Evolutionary conservation across 192 early-diverging fungal species (phyloP).

Genomic region (Pilobolus umbonatus): DNA sequence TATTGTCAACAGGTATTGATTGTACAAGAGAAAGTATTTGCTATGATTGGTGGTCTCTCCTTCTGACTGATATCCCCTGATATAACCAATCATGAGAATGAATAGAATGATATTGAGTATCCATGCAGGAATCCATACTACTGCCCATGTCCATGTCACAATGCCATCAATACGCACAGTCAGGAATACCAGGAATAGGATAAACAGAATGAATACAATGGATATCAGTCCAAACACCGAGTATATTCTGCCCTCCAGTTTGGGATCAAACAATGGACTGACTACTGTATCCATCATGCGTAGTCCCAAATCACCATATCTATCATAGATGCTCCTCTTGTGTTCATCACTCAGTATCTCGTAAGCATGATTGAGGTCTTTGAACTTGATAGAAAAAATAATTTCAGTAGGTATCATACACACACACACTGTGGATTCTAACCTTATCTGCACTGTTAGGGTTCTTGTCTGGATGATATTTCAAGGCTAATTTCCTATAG

Average conservation of each 20-base stretch:
- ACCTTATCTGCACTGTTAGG: slow-evolving; percentile 38
- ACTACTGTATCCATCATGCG: slow-evolving; percentile 70
- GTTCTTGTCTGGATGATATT: slow-evolving; percentile 69
- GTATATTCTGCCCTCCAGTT: slow-evolving; percentile 61
- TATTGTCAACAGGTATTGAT: neutral
- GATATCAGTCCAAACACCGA: slow-evolving; percentile 51
- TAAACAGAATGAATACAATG: slow-evolving; percentile 53
- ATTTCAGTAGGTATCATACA: neutral
- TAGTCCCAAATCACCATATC: slow-evolving; percentile 77
- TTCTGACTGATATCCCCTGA: no score
- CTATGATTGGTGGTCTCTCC: no score
- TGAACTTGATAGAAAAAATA: slow-evolving; percentile 55
- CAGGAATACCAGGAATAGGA: slow-evolving; percentile 82
- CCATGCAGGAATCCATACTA: slow-evolving; percentile 84
- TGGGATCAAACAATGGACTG: slow-evolving; percentile 60
- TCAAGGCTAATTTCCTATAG: slow-evolving; percentile 49
- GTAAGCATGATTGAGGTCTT: slow-evolving; percentile 82
- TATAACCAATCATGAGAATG: no score
- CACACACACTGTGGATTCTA: neutral
- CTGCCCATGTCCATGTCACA: slow-evolving; percentile 63
- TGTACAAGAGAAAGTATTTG: no score
- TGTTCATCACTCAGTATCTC: slow-evolving; percentile 71
- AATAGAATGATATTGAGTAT: slow-evolving; percentile 53
- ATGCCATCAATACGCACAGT: slow-evolving; percentile 68
- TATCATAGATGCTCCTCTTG: slow-evolving; percentile 86